phyloP scores from a whole-genome alignment of 2,329 filamentous ascomycete species.

The Neopestalotiopsis sp. region DNA sequence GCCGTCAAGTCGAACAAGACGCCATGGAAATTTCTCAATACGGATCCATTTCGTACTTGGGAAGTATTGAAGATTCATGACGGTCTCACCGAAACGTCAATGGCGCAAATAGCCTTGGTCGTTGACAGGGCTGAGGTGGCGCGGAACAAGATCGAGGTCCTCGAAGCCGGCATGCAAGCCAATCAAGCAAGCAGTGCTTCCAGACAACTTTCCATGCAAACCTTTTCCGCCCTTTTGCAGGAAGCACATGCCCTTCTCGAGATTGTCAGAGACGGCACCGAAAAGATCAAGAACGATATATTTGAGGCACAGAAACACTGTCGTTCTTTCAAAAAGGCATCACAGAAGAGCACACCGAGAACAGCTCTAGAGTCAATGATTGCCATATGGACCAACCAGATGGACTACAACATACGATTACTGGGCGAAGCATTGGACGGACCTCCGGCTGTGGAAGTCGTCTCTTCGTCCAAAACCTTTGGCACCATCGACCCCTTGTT shows the following conservation, averaged over 20 bases:
- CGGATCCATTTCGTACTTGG: neutral
- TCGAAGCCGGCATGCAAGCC: neutral
- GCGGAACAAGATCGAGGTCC: neutral
- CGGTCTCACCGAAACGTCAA: neutral
- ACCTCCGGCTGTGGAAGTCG: neutral
- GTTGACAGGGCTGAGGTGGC: neutral
- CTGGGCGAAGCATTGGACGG: neutral
- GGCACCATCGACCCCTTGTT: constrained; percentile 5
- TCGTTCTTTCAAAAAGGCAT: neutral
- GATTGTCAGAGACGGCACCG: constrained; percentile 4
- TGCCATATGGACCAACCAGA: neutral
- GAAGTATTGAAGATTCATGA: neutral
- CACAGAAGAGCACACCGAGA: neutral
- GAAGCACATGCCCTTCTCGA: neutral
- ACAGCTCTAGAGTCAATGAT: neutral
- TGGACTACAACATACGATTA: neutral
- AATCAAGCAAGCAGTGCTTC: neutral
- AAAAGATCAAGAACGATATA: constrained; percentile 1
- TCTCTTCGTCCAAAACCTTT: neutral
- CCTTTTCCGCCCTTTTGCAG: neutral
- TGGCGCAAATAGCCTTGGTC: neutral
- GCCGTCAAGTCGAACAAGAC: neutral
- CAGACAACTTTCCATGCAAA: neutral
- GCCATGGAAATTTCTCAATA: neutral
- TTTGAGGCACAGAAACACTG: neutral